phyloP scores from a whole-genome alignment of 257 asterid genomes.

The Fraxinus pennsylvanica region DNA sequence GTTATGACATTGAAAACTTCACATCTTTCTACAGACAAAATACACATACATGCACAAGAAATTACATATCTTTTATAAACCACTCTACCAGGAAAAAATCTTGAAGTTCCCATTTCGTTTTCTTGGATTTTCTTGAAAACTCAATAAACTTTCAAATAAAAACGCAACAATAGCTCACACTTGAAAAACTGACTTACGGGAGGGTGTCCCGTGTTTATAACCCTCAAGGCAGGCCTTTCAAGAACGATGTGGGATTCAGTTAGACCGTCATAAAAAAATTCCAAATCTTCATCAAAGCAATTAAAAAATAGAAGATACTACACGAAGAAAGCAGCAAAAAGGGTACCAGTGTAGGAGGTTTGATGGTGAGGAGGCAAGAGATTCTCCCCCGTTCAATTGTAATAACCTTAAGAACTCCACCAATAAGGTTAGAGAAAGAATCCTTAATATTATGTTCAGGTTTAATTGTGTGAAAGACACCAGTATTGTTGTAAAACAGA shows the following conservation, averaged over 20 bases:
- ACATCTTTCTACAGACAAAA: no score
- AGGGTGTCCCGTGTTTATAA: no score
- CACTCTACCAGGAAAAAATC: no score
- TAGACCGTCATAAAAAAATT: not conserved
- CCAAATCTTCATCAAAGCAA: slow-evolving; percentile 3
- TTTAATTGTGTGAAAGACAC: slow-evolving; percentile 29
- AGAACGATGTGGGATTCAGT: no score
- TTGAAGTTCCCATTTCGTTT: slow-evolving; percentile 6
- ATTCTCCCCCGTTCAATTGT: slow-evolving; percentile 58
- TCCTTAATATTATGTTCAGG: slow-evolving; percentile 50
- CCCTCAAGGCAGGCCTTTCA: no score
- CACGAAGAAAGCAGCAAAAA: not conserved
- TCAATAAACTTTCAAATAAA: not conserved
- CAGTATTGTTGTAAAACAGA: slow-evolving; percentile 30
- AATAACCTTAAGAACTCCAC: slow-evolving; percentile 56
- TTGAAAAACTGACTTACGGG: no score
- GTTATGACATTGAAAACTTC: no score
- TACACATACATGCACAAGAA: no score
- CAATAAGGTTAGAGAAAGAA: slow-evolving; percentile 59
- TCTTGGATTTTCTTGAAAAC: not conserved
- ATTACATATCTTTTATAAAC: no score
- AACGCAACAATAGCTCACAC: no score
- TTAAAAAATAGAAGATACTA: not conserved
- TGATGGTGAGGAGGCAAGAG: slow-evolving; percentile 64
- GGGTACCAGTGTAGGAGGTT: slow-evolving; percentile 63